Percentiles rank a stretch among this genome's conserved stretches.
Conservation (phyloP, 1,284 basidiomycete genomes). For the Apiotrichum sp. region DNA sequence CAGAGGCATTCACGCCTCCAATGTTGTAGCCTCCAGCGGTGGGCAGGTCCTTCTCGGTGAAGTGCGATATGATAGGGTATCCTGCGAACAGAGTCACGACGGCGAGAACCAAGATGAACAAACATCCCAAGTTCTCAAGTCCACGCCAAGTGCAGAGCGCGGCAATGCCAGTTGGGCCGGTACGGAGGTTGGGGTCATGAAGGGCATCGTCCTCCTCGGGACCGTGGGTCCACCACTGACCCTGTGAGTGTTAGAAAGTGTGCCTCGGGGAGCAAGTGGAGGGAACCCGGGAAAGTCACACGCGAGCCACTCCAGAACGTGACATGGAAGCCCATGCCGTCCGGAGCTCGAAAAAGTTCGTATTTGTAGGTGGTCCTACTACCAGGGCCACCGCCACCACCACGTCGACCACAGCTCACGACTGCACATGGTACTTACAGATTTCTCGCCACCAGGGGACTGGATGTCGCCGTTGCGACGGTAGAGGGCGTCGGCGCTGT, state of each 20-base stretch:
- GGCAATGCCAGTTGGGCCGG: slow-evolving; percentile 8
- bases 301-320: no score
- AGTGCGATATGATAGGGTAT: slow-evolving; percentile 67
- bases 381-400: no score
- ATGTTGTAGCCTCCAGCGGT: slow-evolving; percentile 56
- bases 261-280: no score
- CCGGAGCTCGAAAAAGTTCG: no score
- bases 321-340: no score
- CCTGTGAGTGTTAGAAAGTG: no score
- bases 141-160: slow-evolving; percentile 10
- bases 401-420: no score
- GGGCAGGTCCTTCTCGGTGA: slow-evolving; percentile 25
- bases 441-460: no score
- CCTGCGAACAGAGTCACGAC: slow-evolving; percentile 60
- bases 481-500: neutral
- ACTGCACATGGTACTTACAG: no score
- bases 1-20: slow-evolving; percentile 62
- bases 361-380: no score
- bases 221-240: slow-evolving; percentile 10
- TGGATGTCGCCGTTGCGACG: neutral
- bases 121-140: slow-evolving; percentile 21
- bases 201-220: slow-evolving; percentile 45
- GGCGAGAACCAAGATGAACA: slow-evolving; percentile 54
- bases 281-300: no score
- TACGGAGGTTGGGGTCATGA: slow-evolving; percentile 35